phyloP scores from a whole-genome alignment of 352 stramenopile species.

The Pythium sukuiense region DNA sequence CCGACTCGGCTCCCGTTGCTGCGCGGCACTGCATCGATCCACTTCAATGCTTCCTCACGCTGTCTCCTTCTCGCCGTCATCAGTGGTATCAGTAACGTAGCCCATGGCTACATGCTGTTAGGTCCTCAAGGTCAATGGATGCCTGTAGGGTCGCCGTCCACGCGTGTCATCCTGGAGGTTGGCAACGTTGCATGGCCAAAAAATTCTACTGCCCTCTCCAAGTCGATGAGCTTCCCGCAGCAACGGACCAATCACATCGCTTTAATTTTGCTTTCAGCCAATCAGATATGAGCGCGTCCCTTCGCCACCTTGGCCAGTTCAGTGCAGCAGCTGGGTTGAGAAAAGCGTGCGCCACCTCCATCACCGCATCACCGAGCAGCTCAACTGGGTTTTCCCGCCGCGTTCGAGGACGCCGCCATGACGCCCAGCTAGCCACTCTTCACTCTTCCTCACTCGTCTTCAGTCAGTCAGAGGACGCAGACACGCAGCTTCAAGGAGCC shows the following conservation, averaged over 20 bases:
- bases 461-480: constrained; percentile 1
- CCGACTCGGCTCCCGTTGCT: neutral
- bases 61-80: neutral
- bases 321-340: constrained; percentile 18
- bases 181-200: neutral
- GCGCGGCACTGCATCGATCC: neutral
- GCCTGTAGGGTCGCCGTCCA: neutral
- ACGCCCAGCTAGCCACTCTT: neutral
- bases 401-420: constrained; percentile 2
- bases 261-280: constrained; percentile 22
- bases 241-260: constrained; percentile 17
- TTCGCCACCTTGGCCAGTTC: constrained; percentile 23
- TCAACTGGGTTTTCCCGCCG: neutral
- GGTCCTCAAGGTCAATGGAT: neutral
- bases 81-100: neutral
- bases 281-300: constrained; percentile 13
- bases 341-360: neutral
- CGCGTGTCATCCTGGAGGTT: neutral
- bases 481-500: neutral
- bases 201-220: neutral
- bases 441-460: constrained; percentile 7
- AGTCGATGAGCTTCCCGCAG: neutral
- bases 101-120: neutral
- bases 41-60: neutral
- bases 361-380: neutral